phyloP scores from a whole-genome alignment of 2,329 filamentous ascomycete species.

The Cadophora sp. region DNA sequence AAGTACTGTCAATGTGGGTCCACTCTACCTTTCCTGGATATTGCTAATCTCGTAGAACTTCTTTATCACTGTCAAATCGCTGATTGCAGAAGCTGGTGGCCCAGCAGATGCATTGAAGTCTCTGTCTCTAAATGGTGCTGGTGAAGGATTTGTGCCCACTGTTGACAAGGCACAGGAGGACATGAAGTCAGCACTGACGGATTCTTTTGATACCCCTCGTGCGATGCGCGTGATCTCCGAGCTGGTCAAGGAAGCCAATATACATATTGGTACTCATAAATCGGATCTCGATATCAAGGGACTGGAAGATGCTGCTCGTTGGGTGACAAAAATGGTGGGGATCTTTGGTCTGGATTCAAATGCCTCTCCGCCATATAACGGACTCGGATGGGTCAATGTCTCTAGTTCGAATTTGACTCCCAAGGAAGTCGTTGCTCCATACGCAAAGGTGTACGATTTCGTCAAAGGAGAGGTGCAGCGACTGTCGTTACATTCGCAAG shows the following conservation, averaged over 20 bases:
- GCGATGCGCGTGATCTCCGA: constrained; percentile 82
- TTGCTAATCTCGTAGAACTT: constrained; percentile 55
- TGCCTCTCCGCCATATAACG: constrained; percentile 59
- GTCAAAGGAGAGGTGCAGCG: constrained; percentile 54
- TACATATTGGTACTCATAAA: constrained; percentile 56
- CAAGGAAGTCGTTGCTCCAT: constrained; percentile 54
- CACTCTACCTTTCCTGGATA: neutral
- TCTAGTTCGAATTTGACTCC: constrained; percentile 49
- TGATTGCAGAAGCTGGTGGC: constrained; percentile 52
- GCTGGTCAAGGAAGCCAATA: constrained; percentile 80
- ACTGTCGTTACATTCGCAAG: constrained; percentile 56
- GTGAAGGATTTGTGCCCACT: constrained; percentile 57
- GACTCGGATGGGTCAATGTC: constrained; percentile 59
- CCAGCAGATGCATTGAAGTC: constrained; percentile 38
- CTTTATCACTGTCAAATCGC: constrained; percentile 62
- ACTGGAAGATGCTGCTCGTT: constrained; percentile 68
- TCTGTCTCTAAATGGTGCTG: constrained; percentile 44
- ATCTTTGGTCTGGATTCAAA: constrained; percentile 81
- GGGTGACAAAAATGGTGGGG: constrained; percentile 83
- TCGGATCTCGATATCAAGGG: constrained; percentile 52
- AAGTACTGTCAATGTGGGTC: constrained; percentile 69
- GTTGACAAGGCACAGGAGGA: constrained; percentile 60
- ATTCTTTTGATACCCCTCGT: constrained; percentile 86
- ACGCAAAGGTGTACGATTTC: constrained; percentile 52
- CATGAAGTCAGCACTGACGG: constrained; percentile 66